Conservation (phyloP, 441 rosid species). For the Populus hybrid region DNA sequence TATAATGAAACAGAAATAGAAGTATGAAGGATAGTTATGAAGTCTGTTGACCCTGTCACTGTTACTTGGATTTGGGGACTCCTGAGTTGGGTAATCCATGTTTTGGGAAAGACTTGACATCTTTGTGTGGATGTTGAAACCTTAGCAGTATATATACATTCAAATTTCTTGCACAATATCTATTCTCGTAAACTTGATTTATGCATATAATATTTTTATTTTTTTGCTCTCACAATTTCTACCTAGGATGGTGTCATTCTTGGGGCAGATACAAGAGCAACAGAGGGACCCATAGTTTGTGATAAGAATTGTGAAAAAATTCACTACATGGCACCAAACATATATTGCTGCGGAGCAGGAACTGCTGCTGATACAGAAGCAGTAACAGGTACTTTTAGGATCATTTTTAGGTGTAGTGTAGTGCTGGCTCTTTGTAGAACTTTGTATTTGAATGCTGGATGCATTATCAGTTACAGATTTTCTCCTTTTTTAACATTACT, state of each 20-base stretch:
- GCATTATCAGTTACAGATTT: neutral
- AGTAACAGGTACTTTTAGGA: slow-evolving; percentile 64
- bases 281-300: slow-evolving; percentile 97
- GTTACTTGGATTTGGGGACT: neutral
- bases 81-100: neutral
- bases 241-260: slow-evolving; percentile 90
- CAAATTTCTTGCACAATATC: neutral
- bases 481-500: neutral
- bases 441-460: neutral
- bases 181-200: neutral
- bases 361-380: slow-evolving; percentile 99
- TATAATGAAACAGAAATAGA: neutral
- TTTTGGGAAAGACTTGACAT: neutral
- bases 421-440: neutral
- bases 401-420: neutral
- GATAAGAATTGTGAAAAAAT: slow-evolving; percentile 98
- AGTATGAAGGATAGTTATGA: neutral
- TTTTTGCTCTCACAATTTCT: neutral
- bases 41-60: neutral
- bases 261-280: slow-evolving; percentile 96
- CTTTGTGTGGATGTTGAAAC: neutral
- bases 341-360: slow-evolving; percentile 98
- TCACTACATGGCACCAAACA: slow-evolving; percentile 97
- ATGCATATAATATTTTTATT: neutral
- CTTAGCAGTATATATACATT: neutral